These are phyloP conservation scores for Schizosaccharomyces octosporus DNA, from an alignment of 805 yeast genomes.

Conservation along the genomic window DNA sequence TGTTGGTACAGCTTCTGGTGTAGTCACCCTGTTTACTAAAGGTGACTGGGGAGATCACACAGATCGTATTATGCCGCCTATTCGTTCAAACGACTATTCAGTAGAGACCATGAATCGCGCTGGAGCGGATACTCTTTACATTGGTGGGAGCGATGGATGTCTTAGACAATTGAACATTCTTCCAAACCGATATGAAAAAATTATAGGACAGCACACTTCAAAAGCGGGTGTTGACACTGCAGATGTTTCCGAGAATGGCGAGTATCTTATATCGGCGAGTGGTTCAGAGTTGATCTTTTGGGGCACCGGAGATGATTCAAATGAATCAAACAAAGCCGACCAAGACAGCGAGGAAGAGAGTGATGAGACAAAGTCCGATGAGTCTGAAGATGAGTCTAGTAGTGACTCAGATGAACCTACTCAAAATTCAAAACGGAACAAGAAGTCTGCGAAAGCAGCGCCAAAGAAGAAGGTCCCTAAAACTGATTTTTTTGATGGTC, in stretches of 20 bases:
- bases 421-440: background rate
- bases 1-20: constrained; percentile 1
- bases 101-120: background rate
- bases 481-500: background rate
- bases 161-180: background rate
- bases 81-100: background rate
- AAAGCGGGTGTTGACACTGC: background rate
- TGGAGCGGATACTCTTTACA: background rate
- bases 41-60: constrained; percentile 2
- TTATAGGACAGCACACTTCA: background rate
- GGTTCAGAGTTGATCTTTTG: background rate
- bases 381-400: background rate
- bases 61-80: background rate
- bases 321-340: too few relatives aligned
- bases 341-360: too few relatives aligned
- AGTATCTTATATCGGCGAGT: background rate
- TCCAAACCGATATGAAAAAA: background rate
- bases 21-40: background rate
- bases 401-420: background rate
- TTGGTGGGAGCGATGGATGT: background rate
- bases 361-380: too few relatives aligned
- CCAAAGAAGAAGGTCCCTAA: background rate
- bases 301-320: background rate
- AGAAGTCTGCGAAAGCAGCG: background rate
- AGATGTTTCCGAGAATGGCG: background rate